A percentile compares a stretch with the other conserved stretches of the same genome.
Conservation (phyloP, 1,284 basidiomycete genomes). For the Inonotus obliquus region DNA sequence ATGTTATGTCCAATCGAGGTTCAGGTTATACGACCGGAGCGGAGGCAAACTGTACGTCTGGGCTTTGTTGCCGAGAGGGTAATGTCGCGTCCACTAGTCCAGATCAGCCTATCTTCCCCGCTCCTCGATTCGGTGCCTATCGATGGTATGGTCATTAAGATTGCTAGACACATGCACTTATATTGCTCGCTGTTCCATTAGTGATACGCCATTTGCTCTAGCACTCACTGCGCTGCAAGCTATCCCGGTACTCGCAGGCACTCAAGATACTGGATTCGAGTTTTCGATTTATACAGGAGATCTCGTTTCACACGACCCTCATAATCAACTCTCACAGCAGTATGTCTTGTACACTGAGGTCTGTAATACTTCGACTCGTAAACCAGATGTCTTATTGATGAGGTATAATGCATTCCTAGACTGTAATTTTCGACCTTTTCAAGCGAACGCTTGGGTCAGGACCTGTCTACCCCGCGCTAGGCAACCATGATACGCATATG, state of each 20-base stretch:
- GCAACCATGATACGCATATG: conserved; percentile 74
- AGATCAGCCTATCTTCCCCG: conserved; percentile 46
- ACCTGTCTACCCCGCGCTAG: conserved; percentile 67
- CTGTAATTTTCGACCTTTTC: conserved; percentile 61
- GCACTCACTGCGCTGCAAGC: conserved; percentile 58
- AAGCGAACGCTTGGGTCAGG: conserved; percentile 55
- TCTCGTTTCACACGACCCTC: conserved; percentile 66
- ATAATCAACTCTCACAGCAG: conserved; percentile 54
- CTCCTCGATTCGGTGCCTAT: conserved; percentile 65
- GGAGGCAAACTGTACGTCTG: conserved; percentile 71
- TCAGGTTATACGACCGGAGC: conserved; percentile 65
- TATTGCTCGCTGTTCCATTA: conserved; percentile 25
- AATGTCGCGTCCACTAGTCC: conserved; percentile 49
- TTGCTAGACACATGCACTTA: neutral
- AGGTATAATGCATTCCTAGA: conserved; percentile 32
- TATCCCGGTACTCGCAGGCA: conserved; percentile 64
- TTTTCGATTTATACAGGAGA: conserved; percentile 76
- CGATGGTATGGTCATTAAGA: conserved; percentile 39
- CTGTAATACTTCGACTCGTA: conserved; percentile 12
- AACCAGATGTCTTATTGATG: neutral
- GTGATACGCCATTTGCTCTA: conserved; percentile 68
- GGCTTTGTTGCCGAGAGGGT: conserved; percentile 66
- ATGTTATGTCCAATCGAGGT: neutral
- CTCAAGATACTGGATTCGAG: conserved; percentile 54
- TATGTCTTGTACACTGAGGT: conserved; percentile 52